Evolutionary conservation across 352 stramenopile genomes (phyloP).

Genomic region (Globisporangium canariense): DNA sequence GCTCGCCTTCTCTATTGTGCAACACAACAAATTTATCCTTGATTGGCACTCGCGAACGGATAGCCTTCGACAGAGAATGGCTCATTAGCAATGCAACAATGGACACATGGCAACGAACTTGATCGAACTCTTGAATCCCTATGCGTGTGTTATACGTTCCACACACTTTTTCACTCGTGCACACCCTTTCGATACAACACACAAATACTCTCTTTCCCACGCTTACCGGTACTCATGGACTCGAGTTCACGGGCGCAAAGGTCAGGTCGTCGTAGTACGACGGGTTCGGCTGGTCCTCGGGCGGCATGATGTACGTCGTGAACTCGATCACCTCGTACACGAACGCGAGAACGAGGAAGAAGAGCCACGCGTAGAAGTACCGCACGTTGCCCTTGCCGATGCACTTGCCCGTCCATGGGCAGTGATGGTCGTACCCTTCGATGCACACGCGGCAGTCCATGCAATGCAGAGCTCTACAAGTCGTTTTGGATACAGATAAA

Average conservation of each 20-base stretch:
- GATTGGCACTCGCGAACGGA: no score
- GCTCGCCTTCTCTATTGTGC: no score
- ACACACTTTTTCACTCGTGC: not conserved
- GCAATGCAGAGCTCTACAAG: conserved; percentile 68
- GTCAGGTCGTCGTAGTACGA: conserved; percentile 16
- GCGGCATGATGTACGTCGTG: conserved; percentile 78
- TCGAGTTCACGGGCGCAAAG: conserved; percentile 8
- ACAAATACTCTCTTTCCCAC: not conserved
- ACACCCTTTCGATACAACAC: not conserved
- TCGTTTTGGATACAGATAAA: not conserved
- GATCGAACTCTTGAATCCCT: no score
- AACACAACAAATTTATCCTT: no score
- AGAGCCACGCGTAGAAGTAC: conserved; percentile 84
- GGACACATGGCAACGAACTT: no score
- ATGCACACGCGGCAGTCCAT: conserved; percentile 88
- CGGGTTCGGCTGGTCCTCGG: conserved; percentile 32
- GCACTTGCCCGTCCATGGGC: conserved; percentile 92
- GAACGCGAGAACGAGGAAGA: conserved; percentile 83
- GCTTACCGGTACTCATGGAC: conserved; percentile 4
- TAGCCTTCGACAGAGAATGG: no score
- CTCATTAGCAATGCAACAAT: no score
- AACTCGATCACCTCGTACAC: conserved; percentile 89
- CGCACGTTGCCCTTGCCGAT: conserved; percentile 76
- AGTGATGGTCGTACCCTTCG: conserved; percentile 90
- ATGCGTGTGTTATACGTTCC: not conserved